These are phyloP conservation scores for Chlamydomonas eustigma DNA, from an alignment of 139 green algal genomes.

Conservation along the genomic window DNA sequence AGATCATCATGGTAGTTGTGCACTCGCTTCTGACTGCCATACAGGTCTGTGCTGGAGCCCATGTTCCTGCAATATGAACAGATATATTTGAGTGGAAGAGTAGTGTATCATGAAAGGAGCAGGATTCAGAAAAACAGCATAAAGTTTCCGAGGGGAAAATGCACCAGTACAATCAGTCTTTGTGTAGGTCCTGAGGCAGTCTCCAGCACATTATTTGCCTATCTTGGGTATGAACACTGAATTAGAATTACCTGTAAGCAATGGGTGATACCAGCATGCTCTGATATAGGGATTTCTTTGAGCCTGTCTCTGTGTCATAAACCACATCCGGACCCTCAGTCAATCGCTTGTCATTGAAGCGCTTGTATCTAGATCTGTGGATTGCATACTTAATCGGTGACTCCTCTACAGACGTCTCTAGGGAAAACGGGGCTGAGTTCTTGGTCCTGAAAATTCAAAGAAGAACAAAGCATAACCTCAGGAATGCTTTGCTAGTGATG, in stretches of 20 bases:
- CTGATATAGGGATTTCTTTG: constrained; percentile 14
- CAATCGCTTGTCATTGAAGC: constrained; percentile 23
- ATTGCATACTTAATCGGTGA: constrained; percentile 30
- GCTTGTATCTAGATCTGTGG: constrained; percentile 29
- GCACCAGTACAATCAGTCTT: background rate
- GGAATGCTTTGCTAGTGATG: no score
- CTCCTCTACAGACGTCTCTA: constrained; percentile 11
- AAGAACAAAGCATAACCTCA: no score
- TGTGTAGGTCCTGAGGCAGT: background rate
- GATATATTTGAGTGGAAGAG: background rate
- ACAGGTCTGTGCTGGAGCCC: background rate
- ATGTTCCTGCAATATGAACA: constrained; percentile 19
- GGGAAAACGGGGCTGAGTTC: constrained; percentile 13
- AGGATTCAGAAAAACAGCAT: no score
- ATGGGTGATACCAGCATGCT: background rate
- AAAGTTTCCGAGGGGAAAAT: no score
- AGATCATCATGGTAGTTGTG: background rate
- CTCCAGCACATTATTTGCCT: background rate
- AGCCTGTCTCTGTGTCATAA: constrained; percentile 24
- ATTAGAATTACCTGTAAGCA: background rate
- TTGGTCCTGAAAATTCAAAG: no score
- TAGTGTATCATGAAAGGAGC: no score
- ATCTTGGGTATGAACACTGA: background rate
- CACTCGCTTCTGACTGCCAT: background rate
- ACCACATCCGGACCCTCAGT: constrained; percentile 22